Base-by-base conservation (phyloP, 352 stramenopile species). In the Pythium dissotocum region DNA sequence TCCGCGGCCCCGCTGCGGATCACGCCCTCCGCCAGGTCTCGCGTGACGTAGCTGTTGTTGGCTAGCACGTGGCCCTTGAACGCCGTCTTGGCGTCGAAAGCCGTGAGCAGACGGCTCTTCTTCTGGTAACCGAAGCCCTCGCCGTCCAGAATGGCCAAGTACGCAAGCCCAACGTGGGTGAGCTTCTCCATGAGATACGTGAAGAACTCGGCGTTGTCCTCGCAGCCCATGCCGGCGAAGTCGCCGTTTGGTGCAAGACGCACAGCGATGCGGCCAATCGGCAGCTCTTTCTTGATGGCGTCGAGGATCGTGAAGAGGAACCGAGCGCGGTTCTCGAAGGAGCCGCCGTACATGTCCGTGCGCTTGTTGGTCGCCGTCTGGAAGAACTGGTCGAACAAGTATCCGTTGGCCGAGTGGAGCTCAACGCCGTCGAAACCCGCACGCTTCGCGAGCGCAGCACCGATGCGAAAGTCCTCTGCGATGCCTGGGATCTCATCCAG, bases 351-450 rank as follows among this genome's bases (percentile, higher is more conserved):
- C 52, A 77, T 57, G 73, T 94, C 87, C 0, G 72, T 88, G 51
- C 83, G 78, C 21, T 74, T 70, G 73, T 97, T 97, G 56, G 65
- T 62, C n/a, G 33, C 72, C 35, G 65, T 66, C 63, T 89, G 75
- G 9, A 97, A 69, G 68, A 95, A 94, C 64, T 93, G 75, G 65
- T 97, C 86, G 59, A 97, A 67, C 21, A 97, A 69, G 63, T 97
- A 97, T 12, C 89, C 91, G 66, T 97, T 93, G 4, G 85, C 90
- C 14, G 18, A 60, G 71, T 97, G 91, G 36, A 97, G 60, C 61
- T 97, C 87, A 26, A 58, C 52, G 52, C 52, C 52, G 32, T 58
- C 52, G 21, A 58, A 58, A 3, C 48, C 48, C 21, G 48, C 97
- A 71, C 24, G 88, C 88, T 54, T 97, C 16, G 48, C 48, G 21